A percentile compares a stretch with the other conserved stretches of the same genome.
Evolutionary conservation across 83 land plant species (phyloP).

Genomic region (Isoetes engelmannii): DNA sequence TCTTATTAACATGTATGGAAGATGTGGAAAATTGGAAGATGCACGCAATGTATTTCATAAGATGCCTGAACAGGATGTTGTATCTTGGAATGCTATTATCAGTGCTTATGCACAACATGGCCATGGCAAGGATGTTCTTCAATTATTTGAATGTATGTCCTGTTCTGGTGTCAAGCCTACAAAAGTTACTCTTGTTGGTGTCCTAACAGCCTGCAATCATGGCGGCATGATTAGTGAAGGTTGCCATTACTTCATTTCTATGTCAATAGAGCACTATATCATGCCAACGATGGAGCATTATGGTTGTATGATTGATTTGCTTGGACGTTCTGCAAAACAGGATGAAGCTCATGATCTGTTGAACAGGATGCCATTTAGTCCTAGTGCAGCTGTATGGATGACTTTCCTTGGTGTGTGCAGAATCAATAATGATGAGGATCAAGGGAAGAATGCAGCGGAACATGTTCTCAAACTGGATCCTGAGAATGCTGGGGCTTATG

Average conservation of each 20-base stretch:
- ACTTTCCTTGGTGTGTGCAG: too few relatives aligned
- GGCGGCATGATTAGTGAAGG: background rate
- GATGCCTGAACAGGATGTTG: background rate
- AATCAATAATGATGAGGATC: background rate
- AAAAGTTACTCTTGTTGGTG: background rate
- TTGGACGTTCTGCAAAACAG: background rate
- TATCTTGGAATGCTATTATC: background rate
- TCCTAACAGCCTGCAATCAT: background rate
- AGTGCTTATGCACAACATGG: background rate
- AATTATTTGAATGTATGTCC: background rate
- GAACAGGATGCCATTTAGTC: slow-evolving; percentile 16
- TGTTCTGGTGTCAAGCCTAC: background rate
- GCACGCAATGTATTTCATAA: background rate
- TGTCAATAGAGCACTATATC: background rate
- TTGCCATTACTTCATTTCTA: background rate
- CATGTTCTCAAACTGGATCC: slow-evolving; percentile 7
- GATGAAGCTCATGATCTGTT: background rate
- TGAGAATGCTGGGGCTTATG: background rate
- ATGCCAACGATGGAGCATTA: slow-evolving; percentile 1
- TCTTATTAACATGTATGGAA: too few relatives aligned
- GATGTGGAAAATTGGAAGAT: background rate
- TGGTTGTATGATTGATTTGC: background rate
- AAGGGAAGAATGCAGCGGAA: slow-evolving; percentile 1
- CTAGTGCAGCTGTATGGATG: background rate
- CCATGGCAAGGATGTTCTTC: background rate